Evolutionary conservation across 306 rosid genomes (phyloP).

Genomic region (Abrus precatorius): DNA sequence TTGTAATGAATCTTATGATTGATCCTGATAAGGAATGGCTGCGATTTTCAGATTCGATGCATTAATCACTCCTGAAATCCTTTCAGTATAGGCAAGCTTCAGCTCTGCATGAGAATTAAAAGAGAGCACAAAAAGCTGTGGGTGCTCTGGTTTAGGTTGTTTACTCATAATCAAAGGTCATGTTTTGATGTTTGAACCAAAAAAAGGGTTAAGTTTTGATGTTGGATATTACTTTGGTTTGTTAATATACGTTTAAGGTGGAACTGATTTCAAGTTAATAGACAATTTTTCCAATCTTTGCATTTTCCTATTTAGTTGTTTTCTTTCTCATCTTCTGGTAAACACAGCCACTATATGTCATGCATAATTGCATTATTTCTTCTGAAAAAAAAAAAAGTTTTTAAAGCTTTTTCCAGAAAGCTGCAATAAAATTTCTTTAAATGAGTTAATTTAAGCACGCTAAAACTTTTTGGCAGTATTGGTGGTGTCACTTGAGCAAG

Average conservation of each 20-base stretch:
- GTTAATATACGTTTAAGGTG: neutral
- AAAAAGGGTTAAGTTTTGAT: neutral
- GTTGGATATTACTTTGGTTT: neutral
- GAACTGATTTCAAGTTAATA: neutral
- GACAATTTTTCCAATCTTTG: neutral
- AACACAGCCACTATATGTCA: neutral
- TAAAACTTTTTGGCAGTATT: neutral
- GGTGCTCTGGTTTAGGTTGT: neutral
- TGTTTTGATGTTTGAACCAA: neutral
- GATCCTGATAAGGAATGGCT: neutral
- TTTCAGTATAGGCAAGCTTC: neutral
- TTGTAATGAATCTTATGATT: neutral
- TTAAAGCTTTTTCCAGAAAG: too few relatives aligned
- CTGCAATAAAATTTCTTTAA: too few relatives aligned
- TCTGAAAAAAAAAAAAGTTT: too few relatives aligned
- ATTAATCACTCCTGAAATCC: neutral
- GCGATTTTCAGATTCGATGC: neutral
- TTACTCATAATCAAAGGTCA: neutral
- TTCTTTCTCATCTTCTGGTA: neutral
- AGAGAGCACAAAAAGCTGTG: neutral
- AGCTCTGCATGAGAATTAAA: neutral
- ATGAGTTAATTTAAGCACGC: neutral
- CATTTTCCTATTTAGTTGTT: neutral
- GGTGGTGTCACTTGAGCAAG: neutral
- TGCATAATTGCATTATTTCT: neutral